Evolutionary conservation across 805 yeast genomes (phyloP), one percentile per base, ranked within the genome.

Genomic region (Cyberlindnera amylophila): DNA sequence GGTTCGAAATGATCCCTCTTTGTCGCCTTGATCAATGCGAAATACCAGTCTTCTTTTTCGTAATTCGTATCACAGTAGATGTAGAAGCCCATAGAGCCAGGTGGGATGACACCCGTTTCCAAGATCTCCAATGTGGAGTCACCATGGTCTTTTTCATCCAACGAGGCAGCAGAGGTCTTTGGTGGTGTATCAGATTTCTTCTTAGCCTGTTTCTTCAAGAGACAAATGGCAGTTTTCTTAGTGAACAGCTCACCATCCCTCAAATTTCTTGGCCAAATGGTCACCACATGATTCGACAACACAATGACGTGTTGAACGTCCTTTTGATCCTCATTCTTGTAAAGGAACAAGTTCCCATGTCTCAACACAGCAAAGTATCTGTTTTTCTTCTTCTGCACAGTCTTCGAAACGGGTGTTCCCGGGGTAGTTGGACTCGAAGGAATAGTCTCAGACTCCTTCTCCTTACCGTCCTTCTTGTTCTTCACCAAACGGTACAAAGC

Each of bases 1-100:
- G 57, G 43, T 3, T 53, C 35, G 13, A 39, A 23, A 13, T 52
- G 49, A 9, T 63, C 65, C 5, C 65, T 63, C 46, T 82, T 84
- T 0, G 91, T 76, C 1, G 95, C 95, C 43, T 82, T 70, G n/a
- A 91, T 70, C 41, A 93, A 67, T 1, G 86, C 81, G 62, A 88
- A 89, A 59, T 91, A 93, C 85, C 96, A 82, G 59, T 91, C 96
- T 62, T 93, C 99, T 56, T 91, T 91, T 36, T 83, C 89, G 42
- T 74, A 74, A 51, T 89, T 87, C 37, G 79, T 73, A 52, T 88
- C 95, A 34, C 82, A 75, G 61, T 88, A 86, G 4, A 91, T 62
- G 60, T 75, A 91, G 53, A 76, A 75, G 6, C 64, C 63, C 44
- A 58, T 48, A 24, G 47, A 53, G n/a, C 57, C 53, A 2, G 73